A percentile compares a stretch with the other conserved stretches of the same genome.
phyloP scores from a whole-genome alignment of 495 filamentous ascomycete genomes.

The Aspergillus wentii region DNA sequence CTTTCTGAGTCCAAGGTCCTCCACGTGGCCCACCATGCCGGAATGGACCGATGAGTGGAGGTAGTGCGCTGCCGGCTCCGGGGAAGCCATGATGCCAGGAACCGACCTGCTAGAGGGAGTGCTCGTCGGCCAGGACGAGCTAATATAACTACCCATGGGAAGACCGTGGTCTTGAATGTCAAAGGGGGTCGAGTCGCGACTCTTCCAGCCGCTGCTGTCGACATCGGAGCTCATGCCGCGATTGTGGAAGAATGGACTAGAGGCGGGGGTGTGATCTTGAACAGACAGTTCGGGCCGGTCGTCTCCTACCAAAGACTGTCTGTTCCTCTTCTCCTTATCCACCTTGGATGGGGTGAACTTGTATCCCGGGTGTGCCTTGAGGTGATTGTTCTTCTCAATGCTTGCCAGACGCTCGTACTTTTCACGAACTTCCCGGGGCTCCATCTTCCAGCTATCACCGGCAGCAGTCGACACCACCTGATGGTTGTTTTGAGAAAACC shows the following conservation, averaged over 20 bases:
- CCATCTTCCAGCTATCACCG: constrained; percentile 81
- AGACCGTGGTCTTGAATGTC: constrained; percentile 22
- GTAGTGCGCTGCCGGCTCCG: constrained; percentile 51
- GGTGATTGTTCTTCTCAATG: constrained; percentile 82
- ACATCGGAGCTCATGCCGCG: constrained; percentile 24
- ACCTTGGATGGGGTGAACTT: constrained; percentile 85
- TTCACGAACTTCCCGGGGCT: constrained; percentile 64
- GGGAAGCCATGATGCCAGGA: constrained; percentile 49
- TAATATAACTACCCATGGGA: constrained; percentile 21
- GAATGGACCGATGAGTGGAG: constrained; percentile 51
- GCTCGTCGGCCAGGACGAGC: constrained; percentile 33
- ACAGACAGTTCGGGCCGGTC: constrained; percentile 8
- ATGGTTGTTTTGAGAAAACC: constrained; percentile 85
- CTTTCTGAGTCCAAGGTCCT: constrained; percentile 27
- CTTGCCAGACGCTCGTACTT: constrained; percentile 78
- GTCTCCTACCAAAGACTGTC: constrained; percentile 34
- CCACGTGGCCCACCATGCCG: constrained; percentile 20
- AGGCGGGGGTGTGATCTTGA: constrained; percentile 10
- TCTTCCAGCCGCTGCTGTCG: constrained; percentile 20
- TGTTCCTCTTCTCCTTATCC: constrained; percentile 54
- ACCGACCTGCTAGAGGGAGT: constrained; percentile 59
- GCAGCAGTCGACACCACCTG: constrained; percentile 84
- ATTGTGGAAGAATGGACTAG: constrained; percentile 14
- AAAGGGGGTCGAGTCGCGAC: constrained; percentile 31
- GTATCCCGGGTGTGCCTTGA: constrained; percentile 82